phyloP scores from a whole-genome alignment of 176 grass and related monocot species.

The Aegilops longissima region DNA sequence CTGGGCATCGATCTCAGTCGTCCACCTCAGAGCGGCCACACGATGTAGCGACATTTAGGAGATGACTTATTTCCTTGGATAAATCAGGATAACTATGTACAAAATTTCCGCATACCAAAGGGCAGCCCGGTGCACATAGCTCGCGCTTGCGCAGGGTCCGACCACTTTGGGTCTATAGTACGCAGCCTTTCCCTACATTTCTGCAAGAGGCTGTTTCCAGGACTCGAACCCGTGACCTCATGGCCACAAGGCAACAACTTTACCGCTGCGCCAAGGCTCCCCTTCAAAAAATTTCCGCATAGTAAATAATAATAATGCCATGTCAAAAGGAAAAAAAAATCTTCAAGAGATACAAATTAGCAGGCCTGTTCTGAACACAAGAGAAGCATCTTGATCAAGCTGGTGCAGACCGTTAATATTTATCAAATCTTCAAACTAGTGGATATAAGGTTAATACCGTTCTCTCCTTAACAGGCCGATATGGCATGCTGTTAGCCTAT shows the following conservation, averaged over 20 bases:
- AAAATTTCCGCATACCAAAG: not conserved
- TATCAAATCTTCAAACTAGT: not conserved
- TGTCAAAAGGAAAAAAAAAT: not conserved
- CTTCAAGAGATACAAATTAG: not conserved
- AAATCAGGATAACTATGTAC: not conserved
- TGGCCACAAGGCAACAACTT: too few relatives aligned
- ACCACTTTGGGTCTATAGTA: too few relatives aligned
- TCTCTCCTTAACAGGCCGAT: too few relatives aligned
- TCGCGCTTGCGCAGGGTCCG: too few relatives aligned
- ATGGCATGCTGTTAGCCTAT: too few relatives aligned
- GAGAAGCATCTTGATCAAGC: constrained; percentile 1
- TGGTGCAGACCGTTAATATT: not conserved
- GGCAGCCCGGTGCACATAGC: too few relatives aligned
- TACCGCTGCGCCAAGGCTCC: too few relatives aligned
- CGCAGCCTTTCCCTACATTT: too few relatives aligned
- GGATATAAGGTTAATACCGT: too few relatives aligned
- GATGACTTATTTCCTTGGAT: not conserved
- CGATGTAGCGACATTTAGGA: too few relatives aligned
- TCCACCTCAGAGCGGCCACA: not conserved
- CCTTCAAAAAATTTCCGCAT: not conserved
- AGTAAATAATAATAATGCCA: constrained; percentile 5
- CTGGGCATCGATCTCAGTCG: not conserved
- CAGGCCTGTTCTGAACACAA: not conserved
- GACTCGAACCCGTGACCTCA: too few relatives aligned
- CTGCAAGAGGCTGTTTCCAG: too few relatives aligned